A percentile compares a stretch with the other conserved stretches of the same genome.
Conservation (phyloP, 139 green algal genomes). For the Coelastrella sp. region DNA sequence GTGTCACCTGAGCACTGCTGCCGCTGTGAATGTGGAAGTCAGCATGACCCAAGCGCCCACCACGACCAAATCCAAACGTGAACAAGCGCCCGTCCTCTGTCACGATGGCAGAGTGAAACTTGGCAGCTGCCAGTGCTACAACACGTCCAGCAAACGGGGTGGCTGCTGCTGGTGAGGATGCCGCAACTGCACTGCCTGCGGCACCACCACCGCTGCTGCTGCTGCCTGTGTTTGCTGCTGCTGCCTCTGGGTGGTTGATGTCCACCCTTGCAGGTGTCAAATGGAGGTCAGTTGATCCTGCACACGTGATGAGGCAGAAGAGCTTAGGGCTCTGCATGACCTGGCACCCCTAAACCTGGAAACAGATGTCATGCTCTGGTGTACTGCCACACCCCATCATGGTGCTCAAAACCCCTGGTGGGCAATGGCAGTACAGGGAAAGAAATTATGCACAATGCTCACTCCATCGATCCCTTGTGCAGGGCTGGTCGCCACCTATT, state of each 20-base stretch:
- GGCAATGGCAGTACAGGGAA: too few species aligned
- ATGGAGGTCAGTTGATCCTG: conserved; percentile 72
- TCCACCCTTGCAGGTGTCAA: conserved; percentile 73
- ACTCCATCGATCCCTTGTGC: not conserved
- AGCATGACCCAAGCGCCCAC: conserved; percentile 70
- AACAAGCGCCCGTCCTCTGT: conserved; percentile 75
- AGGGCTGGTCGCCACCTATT: not conserved
- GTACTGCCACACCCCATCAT: too few species aligned
- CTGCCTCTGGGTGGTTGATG: conserved; percentile 49
- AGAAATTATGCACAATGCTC: too few species aligned
- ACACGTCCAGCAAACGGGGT: conserved; percentile 33
- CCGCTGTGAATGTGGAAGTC: conserved; percentile 88
- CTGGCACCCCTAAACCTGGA: not conserved
- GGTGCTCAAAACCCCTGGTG: too few species aligned
- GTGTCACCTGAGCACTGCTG: conserved; percentile 27
- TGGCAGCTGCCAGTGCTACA: conserved; percentile 72
- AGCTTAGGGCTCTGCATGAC: not conserved
- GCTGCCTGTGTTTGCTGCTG: conserved; percentile 27
- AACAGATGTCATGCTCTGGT: too few species aligned
- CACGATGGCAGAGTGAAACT: conserved; percentile 92
- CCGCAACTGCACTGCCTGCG: not conserved
- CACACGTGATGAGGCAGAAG: not conserved
- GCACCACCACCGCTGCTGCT: not conserved
- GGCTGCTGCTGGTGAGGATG: conserved; percentile 6
- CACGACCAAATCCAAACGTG: conserved; percentile 70